Conservation (phyloP, 1,284 basidiomycete genomes). For the Grifola frondosa region DNA sequence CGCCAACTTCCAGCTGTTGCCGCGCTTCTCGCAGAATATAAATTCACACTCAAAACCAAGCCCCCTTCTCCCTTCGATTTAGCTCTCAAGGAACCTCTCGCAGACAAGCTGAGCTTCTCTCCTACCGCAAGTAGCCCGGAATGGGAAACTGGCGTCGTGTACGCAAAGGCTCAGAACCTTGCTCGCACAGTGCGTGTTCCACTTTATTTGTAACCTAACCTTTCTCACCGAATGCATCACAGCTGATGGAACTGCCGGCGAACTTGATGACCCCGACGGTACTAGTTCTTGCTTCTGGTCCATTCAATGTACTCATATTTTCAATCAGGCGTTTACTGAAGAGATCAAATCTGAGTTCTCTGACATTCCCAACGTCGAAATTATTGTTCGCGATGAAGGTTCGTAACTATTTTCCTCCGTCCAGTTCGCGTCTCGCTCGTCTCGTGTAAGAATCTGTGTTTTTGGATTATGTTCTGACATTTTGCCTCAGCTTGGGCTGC, state of each 20-base stretch:
- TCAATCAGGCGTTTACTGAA: slow-evolving; percentile 73
- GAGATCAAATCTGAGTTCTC: slow-evolving; percentile 69
- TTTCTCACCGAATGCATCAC: slow-evolving; percentile 5
- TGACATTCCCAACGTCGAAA: slow-evolving; percentile 66
- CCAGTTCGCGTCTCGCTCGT: not conserved
- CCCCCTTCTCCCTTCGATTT: slow-evolving; percentile 61
- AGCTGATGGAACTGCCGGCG: slow-evolving; percentile 83
- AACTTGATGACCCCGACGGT: slow-evolving; percentile 83
- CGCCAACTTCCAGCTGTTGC: slow-evolving; percentile 57
- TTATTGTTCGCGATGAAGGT: slow-evolving; percentile 79
- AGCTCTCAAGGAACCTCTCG: slow-evolving; percentile 44
- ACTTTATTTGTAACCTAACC: not conserved
- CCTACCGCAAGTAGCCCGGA: slow-evolving; percentile 48
- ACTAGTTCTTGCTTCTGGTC: slow-evolving; percentile 16
- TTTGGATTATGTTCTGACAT: slow-evolving; percentile 1
- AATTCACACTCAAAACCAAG: slow-evolving; percentile 75
- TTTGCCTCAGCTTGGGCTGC: slow-evolving; percentile 67
- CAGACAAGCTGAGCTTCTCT: slow-evolving; percentile 48
- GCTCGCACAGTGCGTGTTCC: slow-evolving; percentile 58
- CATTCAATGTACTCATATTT: no score
- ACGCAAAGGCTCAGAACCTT: slow-evolving; percentile 81
- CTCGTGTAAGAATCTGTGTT: slow-evolving; percentile 1
- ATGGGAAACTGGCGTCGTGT: slow-evolving; percentile 73
- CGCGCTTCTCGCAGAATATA: slow-evolving; percentile 70
- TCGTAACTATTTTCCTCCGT: slow-evolving; percentile 14